These are phyloP conservation scores for Tagetes erecta DNA, from an alignment of 129 eudicot species.

Conservation along the genomic window DNA sequence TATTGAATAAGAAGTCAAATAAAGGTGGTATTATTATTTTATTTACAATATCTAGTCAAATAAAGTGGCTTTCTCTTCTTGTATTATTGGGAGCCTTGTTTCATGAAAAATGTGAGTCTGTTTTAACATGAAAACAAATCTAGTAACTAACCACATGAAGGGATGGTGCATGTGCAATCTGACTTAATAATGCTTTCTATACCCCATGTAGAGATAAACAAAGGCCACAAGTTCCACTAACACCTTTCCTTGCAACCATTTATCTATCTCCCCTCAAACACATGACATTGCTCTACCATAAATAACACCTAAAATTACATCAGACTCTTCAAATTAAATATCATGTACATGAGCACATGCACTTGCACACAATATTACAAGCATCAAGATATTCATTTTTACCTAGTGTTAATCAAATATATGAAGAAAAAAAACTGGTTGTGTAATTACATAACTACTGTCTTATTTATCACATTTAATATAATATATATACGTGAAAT, in stretches of 20 bases:
- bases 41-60: neutral
- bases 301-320: slow-evolving; percentile 30
- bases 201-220: neutral
- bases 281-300: slow-evolving; percentile 17
- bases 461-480: no score
- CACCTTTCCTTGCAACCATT: slow-evolving; percentile 28
- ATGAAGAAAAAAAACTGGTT: no score
- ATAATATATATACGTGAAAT: no score
- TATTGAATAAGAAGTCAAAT: neutral
- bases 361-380: no score
- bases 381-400: no score
- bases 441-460: no score
- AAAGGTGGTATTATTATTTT: neutral
- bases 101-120: slow-evolving; percentile 4
- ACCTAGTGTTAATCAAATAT: no score
- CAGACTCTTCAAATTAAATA: slow-evolving; percentile 14
- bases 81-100: neutral
- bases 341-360: no score
- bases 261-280: slow-evolving; percentile 1
- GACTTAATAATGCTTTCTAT: slow-evolving; percentile 15
- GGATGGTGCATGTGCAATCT: slow-evolving; percentile 17
- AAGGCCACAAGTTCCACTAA: slow-evolving; percentile 23
- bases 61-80: neutral
- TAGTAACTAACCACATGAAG: slow-evolving; percentile 22
- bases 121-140: slow-evolving; percentile 4